These are phyloP conservation scores for Acorus gramineus DNA, from an alignment of 106 monocot genomes.

Conservation along the genomic window DNA sequence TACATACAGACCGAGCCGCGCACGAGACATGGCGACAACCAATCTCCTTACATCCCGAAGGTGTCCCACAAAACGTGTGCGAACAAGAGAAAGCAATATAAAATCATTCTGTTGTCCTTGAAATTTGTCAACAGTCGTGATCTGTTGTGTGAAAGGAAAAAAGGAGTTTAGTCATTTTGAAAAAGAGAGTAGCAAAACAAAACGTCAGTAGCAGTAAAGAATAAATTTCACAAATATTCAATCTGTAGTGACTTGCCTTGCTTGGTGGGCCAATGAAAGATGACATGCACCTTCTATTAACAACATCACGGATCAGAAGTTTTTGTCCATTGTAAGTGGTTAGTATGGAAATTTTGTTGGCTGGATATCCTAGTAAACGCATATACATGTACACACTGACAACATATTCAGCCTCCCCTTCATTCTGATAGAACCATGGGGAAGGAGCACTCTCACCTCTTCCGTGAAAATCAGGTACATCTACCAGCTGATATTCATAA, in stretches of 20 bases:
- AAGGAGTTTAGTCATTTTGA: not conserved
- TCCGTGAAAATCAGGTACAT: conserved; percentile 83
- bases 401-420: conserved; percentile 93
- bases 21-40: conserved; percentile 97
- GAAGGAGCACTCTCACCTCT: conserved; percentile 92
- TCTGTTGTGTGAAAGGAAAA: conserved; percentile 25
- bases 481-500: conserved; percentile 84
- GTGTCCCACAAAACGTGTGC: conserved; percentile 94
- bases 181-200: not conserved
- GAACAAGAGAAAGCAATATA: conserved; percentile 87
- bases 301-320: conserved; percentile 95
- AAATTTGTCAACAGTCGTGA: conserved; percentile 94
- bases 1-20: conserved; percentile 78
- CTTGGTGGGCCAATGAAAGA: conserved; percentile 85
- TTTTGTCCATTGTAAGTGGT: conserved; percentile 99
- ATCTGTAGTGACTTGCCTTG: conserved; percentile 44
- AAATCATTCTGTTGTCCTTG: conserved; percentile 99
- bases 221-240: too few relatives aligned
- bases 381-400: conserved; percentile 99
- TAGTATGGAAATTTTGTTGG: conserved; percentile 88
- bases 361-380: conserved; percentile 91
- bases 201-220: not conserved
- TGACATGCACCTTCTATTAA: conserved; percentile 67
- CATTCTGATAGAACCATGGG: conserved; percentile 99
- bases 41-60: conserved; percentile 93